These are phyloP conservation scores for Nicotiana knightiana DNA, from an alignment of 257 asterid genomes.

Conservation along the genomic window DNA sequence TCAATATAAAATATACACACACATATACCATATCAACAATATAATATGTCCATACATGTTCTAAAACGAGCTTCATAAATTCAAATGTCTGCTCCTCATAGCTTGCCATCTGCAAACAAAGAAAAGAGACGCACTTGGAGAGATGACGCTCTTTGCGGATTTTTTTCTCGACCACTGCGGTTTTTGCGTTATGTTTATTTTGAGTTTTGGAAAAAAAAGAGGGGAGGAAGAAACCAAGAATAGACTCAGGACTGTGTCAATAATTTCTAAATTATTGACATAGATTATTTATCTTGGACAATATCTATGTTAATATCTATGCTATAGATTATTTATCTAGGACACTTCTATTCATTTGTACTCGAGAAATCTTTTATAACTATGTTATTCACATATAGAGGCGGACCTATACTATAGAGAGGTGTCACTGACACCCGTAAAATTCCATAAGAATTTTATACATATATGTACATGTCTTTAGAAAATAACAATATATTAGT, in stretches of 20 bases:
- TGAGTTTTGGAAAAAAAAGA: too few relatives aligned
- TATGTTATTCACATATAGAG: not conserved
- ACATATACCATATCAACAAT: not conserved
- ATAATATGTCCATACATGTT: slow-evolving; percentile 38
- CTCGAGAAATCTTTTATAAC: not conserved
- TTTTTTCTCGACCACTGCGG: too few relatives aligned
- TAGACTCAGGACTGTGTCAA: too few relatives aligned
- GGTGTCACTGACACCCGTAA: too few relatives aligned
- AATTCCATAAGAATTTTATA: too few relatives aligned
- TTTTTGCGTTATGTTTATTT: too few relatives aligned
- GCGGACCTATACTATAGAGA: too few relatives aligned
- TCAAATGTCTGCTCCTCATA: slow-evolving; percentile 22
- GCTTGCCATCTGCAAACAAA: slow-evolving; percentile 33
- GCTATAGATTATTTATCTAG: not conserved
- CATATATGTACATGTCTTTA: too few relatives aligned
- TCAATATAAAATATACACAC: not conserved
- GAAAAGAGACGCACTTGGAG: not conserved
- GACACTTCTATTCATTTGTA: not conserved
- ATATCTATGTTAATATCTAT: not conserved
- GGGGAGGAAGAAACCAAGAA: too few relatives aligned
- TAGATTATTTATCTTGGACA: too few relatives aligned
- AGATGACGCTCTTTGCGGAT: not conserved
- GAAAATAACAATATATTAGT: too few relatives aligned
- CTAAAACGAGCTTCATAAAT: slow-evolving; percentile 69
- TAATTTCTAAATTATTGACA: too few relatives aligned